These are phyloP conservation scores for Batrachochytrium dendrobatidis DNA, from an alignment of 371 early-diverging fungal species.

Conservation along the genomic window DNA sequence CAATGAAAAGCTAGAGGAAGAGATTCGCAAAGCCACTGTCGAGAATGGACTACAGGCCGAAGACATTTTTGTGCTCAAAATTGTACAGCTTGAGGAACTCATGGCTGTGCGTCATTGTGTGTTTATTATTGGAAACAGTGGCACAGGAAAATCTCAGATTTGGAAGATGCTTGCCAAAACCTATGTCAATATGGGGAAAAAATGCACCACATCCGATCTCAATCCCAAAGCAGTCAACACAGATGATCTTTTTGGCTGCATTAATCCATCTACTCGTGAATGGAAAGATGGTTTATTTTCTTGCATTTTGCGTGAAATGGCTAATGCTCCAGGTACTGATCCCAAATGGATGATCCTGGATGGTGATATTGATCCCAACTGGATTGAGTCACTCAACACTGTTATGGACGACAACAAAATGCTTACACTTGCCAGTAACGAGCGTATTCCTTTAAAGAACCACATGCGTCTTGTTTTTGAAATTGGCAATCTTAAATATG, in stretches of 20 bases:
- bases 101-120: conserved; percentile 59
- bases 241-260: conserved; percentile 56
- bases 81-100: conserved; percentile 55
- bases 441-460: conserved; percentile 59
- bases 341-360: conserved; percentile 60
- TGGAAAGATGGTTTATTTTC: conserved; percentile 63
- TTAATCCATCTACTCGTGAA: conserved; percentile 56
- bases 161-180: conserved; percentile 56
- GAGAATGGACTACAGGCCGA: conserved; percentile 55
- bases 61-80: conserved; percentile 54
- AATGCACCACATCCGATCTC: conserved; percentile 46
- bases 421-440: conserved; percentile 58
- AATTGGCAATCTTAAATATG: conserved; percentile 52
- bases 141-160: conserved; percentile 50
- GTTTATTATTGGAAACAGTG: conserved; percentile 56
- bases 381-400: conserved; percentile 65
- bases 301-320: conserved; percentile 49
- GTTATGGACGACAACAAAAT: conserved; percentile 67
- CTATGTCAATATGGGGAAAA: conserved; percentile 49
- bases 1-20: conserved; percentile 48
- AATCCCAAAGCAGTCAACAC: conserved; percentile 61
- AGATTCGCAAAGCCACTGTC: conserved; percentile 51
- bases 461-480: conserved; percentile 60
- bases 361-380: conserved; percentile 59
- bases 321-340: conserved; percentile 46